Evolutionary conservation across 768 basidiomycete species (phyloP), one percentile per base, ranked within the genome.

Genomic region (Candolleomyces aberdarensis): DNA sequence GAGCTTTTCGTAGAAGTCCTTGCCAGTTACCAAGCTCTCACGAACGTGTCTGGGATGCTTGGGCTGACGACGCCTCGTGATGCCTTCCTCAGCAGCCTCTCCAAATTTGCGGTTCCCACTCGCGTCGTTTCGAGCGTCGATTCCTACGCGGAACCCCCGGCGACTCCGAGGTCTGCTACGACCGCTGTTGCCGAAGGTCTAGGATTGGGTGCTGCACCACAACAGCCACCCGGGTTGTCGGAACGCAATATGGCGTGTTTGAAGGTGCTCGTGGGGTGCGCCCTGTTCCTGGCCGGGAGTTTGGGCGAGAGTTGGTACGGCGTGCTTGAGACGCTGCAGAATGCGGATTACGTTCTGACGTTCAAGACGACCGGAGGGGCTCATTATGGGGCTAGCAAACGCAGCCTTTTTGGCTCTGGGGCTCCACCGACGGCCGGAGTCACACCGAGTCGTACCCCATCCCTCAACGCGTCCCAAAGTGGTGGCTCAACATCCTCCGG

Each of bases 301-400:
- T 81, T 97, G 6, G 94, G 88, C n/a, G 83, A 87, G 60, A 93
- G 90, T 62, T 98, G 96, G 96, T 96, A 92, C 71, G 82, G 88
- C 49, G 83, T 98, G 9, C 78, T 98, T 56, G 96, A 98, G 68
- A 86, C 90, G 1, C 75, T 98, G 22, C 96, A 98, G 75, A 98
- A 95, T 65, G 96, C 96, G 7, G 95, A 96, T 67, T 94, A 94
- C 66, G 91, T 99, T 19, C 78, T 98, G 19, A 85, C 84, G 9
- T 77, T 82, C 66, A 89, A 86, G 72, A 75, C 73, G 51, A 61
- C 62, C 6, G 68, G 68, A 32, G 64, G 67, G 32, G 60, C 73
- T 7, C 64, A 20, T 44, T n/a, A 17, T 46, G 41, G 26, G 14
- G 5, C 70, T 22, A 74, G 74, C 74, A 36, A 54, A 46, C 50